Evolutionary conservation across 2,329 filamentous ascomycete species (phyloP), one percentile per base, ranked within the genome.

Genomic region (Penicillium polonicum): DNA sequence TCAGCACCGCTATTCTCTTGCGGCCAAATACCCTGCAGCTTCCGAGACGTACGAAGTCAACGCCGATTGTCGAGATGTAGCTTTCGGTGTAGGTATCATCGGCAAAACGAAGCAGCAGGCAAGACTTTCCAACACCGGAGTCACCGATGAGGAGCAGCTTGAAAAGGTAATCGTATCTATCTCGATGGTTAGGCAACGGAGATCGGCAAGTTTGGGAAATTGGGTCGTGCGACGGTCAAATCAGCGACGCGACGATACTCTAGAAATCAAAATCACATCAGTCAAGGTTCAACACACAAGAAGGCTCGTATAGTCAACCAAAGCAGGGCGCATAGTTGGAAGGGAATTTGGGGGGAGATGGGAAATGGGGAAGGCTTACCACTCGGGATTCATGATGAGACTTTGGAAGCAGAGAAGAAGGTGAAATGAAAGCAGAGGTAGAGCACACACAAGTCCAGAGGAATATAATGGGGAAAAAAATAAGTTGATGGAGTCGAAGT

Each of bases 141-240:
- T 99, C 94, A 80, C 94, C 94, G 87, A 99, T 99, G 83, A 99
- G 93, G 80, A 99, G 91, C 68, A 99, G 92, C 88, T 99, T 99
- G 88, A 99, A 99, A 75, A 99, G 92, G 80, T 99, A 99, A 79
- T 99, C 94, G 90, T 99, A 99, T 94, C 94, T 97, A 75, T 60
- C 57, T 61, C 52, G 41, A 61, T 55, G 48, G 65, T 72, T 65
- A 73, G 68, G 57, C 57, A 50, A 59, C 52, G 58, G 31, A 55
- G 64, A 61, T 64, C 63, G 52, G 57, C 56, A 52, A 60, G 46
- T 52, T 35, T 42, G 56, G 49, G 29, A 31, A n/a, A 41, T 48
- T 35, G 9, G 49, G 43, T 52, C 41, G 39, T 36, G 42, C 38
- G 35, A 19, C 33, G 25, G 46, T 25, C 48, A 46, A 43, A 48